Conservation (phyloP, 2,329 filamentous ascomycete species). For the Cladorrhinum sp. region DNA sequence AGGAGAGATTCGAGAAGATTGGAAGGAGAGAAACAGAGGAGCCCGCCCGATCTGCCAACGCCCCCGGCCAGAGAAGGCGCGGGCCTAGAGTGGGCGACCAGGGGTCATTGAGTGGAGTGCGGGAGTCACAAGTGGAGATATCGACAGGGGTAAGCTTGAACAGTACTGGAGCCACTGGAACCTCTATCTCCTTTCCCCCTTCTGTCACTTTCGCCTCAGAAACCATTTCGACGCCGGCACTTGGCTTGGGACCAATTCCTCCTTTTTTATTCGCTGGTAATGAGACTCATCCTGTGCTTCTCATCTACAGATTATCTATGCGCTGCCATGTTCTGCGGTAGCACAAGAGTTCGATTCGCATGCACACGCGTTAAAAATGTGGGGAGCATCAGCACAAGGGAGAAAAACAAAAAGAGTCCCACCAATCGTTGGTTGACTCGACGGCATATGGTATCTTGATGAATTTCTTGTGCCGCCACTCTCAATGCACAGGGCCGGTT, state of each 20-base stretch:
- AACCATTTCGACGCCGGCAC: too few species aligned
- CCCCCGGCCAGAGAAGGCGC: constrained; percentile 14
- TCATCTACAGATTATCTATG: too few species aligned
- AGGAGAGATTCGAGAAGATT: not conserved
- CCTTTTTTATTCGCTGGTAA: not conserved
- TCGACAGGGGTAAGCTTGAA: constrained; percentile 2
- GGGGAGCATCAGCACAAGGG: not conserved
- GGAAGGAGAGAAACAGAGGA: constrained; percentile 20
- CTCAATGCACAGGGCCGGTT: not conserved
- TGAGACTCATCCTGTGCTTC: not conserved
- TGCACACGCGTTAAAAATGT: not conserved
- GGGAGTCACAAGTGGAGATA: not conserved
- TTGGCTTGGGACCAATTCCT: too few species aligned
- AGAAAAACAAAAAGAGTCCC: not conserved
- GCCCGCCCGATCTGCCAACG: constrained; percentile 10
- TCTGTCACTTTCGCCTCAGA: too few species aligned
- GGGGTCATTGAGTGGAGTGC: constrained; percentile 1
- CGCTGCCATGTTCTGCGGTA: not conserved
- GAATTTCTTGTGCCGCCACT: not conserved
- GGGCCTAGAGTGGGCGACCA: constrained; percentile 11
- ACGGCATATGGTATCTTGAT: not conserved
- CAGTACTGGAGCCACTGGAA: not conserved
- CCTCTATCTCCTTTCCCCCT: not conserved
- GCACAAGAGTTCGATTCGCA: not conserved
- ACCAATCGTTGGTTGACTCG: not conserved